Evolutionary conservation across 192 early-diverging fungal genomes (phyloP).

Genomic region (Pilobolus umbonatus): DNA sequence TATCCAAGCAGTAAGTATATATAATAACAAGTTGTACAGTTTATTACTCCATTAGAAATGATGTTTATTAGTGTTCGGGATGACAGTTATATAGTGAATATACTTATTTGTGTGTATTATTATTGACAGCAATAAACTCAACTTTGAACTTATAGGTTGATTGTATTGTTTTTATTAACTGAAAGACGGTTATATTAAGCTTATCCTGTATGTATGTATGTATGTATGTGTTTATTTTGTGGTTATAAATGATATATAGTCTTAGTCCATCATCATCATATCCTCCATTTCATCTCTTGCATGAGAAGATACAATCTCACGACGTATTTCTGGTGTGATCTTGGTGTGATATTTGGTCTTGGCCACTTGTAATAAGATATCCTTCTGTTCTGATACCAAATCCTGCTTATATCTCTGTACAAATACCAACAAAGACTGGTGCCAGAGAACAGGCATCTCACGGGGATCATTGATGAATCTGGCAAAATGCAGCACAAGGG

Average conservation of each 20-base stretch:
- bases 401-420: conserved; percentile 97
- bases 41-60: too few species aligned
- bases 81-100: too few species aligned
- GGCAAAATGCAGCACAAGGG: conserved; percentile 93
- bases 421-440: conserved; percentile 94
- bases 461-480: conserved; percentile 81
- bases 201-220: too few species aligned
- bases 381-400: conserved; percentile 91
- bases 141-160: not conserved
- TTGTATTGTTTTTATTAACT: not conserved
- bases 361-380: conserved; percentile 77
- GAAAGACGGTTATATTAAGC: not conserved
- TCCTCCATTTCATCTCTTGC: conserved; percentile 66
- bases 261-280: conserved; percentile 42
- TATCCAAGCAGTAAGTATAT: too few species aligned
- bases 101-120: too few species aligned
- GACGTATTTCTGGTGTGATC: conserved; percentile 91
- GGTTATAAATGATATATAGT: too few species aligned
- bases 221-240: too few species aligned
- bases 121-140: not conserved
- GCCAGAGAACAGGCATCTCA: conserved; percentile 95
- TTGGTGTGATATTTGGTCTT: conserved; percentile 72
- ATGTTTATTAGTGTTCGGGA: too few species aligned
- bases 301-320: conserved; percentile 75
- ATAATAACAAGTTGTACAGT: too few species aligned